Conservation (phyloP, 2,329 filamentous ascomycete genomes). For the Ophiocordyceps camponoti-saundersi region DNA sequence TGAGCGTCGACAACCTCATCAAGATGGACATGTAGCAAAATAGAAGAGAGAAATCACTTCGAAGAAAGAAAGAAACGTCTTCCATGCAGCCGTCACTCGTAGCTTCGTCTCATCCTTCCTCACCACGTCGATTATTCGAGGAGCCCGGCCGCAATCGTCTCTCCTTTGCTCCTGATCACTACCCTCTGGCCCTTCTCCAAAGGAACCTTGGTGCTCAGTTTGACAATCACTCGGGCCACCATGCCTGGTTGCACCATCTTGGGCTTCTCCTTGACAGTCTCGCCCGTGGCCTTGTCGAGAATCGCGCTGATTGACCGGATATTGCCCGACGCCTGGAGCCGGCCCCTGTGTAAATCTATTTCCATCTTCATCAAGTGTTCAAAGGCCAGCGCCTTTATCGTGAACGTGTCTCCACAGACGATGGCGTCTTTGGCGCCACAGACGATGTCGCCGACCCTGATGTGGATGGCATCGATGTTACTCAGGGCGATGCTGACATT, state of each 20-base stretch:
- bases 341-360: constrained; percentile 75
- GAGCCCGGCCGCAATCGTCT: constrained; percentile 76
- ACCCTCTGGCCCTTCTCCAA: constrained; percentile 67
- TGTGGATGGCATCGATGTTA: constrained; percentile 70
- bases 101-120: neutral
- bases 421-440: constrained; percentile 55
- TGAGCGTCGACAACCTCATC: too few species aligned
- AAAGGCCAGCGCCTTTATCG: constrained; percentile 73
- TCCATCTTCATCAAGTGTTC: constrained; percentile 78
- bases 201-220: constrained; percentile 57
- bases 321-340: constrained; percentile 60
- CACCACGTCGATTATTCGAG: constrained; percentile 40
- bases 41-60: too few species aligned
- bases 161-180: constrained; percentile 62
- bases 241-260: constrained; percentile 65
- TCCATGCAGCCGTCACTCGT: neutral
- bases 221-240: constrained; percentile 62
- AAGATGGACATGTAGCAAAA: neutral
- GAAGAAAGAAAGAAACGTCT: neutral
- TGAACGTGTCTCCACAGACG: constrained; percentile 54
- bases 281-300: constrained; percentile 64
- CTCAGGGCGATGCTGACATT: constrained; percentile 71
- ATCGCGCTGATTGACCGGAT: constrained; percentile 56
- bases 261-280: constrained; percentile 66
- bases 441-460: constrained; percentile 74